Conservation (phyloP, 176 grass and related monocot genomes). For the Avena atlantica region DNA sequence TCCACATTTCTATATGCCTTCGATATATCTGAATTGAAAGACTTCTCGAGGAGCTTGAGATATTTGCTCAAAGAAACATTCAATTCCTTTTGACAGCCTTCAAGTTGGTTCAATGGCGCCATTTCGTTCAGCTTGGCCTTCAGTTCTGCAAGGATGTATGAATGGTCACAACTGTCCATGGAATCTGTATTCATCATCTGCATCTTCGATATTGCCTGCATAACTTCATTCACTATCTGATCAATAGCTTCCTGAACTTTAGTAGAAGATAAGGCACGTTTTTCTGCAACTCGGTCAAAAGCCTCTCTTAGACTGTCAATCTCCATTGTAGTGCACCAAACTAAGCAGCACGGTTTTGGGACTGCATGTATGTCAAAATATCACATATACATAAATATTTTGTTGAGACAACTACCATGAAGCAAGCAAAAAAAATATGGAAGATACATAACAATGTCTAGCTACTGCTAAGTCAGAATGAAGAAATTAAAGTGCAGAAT, state of each 20-base stretch:
- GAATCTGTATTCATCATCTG: constrained; percentile 62
- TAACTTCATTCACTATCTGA: constrained; percentile 67
- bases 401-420: background rate
- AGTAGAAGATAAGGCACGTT: constrained; percentile 57
- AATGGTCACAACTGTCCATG: constrained; percentile 50
- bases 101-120: constrained; percentile 59
- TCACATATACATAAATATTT: constrained; percentile 12
- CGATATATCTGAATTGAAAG: constrained; percentile 78
- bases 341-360: background rate
- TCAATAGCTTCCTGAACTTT: constrained; percentile 66
- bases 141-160: constrained; percentile 60
- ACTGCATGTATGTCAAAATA: constrained; percentile 21
- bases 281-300: constrained; percentile 79
- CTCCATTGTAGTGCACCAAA: constrained; percentile 71
- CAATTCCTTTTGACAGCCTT: constrained; percentile 79
- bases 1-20: constrained; percentile 86
- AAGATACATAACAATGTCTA: background rate
- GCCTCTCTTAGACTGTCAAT: constrained; percentile 70
- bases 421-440: background rate
- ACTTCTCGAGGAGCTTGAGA: constrained; percentile 78
- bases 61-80: constrained; percentile 74
- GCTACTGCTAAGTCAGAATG: constrained; percentile 10
- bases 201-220: constrained; percentile 56
- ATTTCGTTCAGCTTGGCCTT: constrained; percentile 66
- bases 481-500: constrained; percentile 21